These are phyloP conservation scores for Cerrena zonata DNA, from an alignment of 1,284 basidiomycete genomes.

Conservation along the genomic window DNA sequence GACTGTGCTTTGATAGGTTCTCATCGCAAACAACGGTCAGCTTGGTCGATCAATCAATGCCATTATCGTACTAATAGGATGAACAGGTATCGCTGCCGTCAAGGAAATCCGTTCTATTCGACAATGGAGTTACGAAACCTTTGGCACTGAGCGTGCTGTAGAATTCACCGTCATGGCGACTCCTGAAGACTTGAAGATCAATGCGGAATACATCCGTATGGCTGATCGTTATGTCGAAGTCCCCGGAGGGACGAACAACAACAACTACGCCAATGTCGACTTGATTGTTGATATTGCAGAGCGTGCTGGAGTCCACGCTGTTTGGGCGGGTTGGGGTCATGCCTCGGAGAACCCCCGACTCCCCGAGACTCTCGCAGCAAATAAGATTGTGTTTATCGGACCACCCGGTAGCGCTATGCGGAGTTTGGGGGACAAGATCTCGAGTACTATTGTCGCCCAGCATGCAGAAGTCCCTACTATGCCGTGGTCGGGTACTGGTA, in stretches of 20 bases:
- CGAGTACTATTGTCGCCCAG: conserved; percentile 98
- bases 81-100: conserved; percentile 89
- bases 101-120: conserved; percentile 98
- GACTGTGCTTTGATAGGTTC: conserved; percentile 51
- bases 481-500: conserved; percentile 97
- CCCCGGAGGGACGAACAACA: conserved; percentile 96
- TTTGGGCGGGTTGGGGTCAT: conserved; percentile 99
- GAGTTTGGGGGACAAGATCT: conserved; percentile 98
- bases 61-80: conserved; percentile 2
- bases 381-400: conserved; percentile 98
- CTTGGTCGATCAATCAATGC: no score
- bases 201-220: conserved; percentile 99
- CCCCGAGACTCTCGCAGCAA: conserved; percentile 88
- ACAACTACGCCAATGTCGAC: conserved; percentile 99
- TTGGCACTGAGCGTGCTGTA: conserved; percentile 91
- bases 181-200: conserved; percentile 96
- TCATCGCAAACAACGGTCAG: conserved; percentile 92
- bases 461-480: conserved; percentile 96
- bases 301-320: conserved; percentile 94
- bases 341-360: conserved; percentile 98
- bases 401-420: conserved; percentile 99
- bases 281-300: conserved; percentile 98
- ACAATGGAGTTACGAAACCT: conserved; percentile 99
- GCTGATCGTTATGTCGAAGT: conserved; percentile 99
- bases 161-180: conserved; percentile 99